A percentile compares a stretch with the other conserved stretches of the same genome.
Conservation (phyloP, 768 basidiomycete species). For the Russula griseocarnosa region DNA sequence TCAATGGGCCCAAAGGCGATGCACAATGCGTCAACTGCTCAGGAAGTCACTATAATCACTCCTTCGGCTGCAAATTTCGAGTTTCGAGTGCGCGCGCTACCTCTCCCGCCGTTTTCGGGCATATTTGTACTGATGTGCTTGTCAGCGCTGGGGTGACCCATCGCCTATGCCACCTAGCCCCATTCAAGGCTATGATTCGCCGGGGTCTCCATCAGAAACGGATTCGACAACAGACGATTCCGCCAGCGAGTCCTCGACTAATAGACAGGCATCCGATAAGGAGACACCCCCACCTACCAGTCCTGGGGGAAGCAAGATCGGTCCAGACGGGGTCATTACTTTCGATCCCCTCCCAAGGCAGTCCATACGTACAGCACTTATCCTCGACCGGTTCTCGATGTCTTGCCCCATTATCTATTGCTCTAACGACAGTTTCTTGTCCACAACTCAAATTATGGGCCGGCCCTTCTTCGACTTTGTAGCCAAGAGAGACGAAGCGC, state of each 20-base stretch:
- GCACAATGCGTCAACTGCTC: conserved; percentile 78
- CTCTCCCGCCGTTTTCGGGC: conserved; percentile 45
- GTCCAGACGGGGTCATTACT: conserved; percentile 37
- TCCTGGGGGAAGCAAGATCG: conserved; percentile 19
- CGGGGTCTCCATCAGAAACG: conserved; percentile 10
- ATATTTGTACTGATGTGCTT: conserved; percentile 27
- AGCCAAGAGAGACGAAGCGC: conserved; percentile 53
- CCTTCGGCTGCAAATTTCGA: conserved; percentile 43
- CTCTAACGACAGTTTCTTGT: conserved; percentile 66
- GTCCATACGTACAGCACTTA: conserved; percentile 72
- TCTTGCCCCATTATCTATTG: conserved; percentile 65
- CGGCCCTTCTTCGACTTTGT: conserved; percentile 78
- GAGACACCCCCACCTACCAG: conserved; percentile 14
- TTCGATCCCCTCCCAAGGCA: conserved; percentile 65
- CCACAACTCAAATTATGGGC: conserved; percentile 54
- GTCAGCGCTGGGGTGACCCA: conserved; percentile 66
- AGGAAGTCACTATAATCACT: conserved; percentile 73
- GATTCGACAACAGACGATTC: conserved; percentile 2
- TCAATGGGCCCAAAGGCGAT: conserved; percentile 69
- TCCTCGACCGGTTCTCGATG: conserved; percentile 71
- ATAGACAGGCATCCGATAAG: background rate
- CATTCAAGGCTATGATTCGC: conserved; percentile 17
- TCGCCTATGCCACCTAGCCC: conserved; percentile 54
- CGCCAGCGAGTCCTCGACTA: conserved; percentile 3
- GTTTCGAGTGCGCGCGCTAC: conserved; percentile 40